Conservation (phyloP, 345 rosid genomes). For the Sapria himalayana region DNA sequence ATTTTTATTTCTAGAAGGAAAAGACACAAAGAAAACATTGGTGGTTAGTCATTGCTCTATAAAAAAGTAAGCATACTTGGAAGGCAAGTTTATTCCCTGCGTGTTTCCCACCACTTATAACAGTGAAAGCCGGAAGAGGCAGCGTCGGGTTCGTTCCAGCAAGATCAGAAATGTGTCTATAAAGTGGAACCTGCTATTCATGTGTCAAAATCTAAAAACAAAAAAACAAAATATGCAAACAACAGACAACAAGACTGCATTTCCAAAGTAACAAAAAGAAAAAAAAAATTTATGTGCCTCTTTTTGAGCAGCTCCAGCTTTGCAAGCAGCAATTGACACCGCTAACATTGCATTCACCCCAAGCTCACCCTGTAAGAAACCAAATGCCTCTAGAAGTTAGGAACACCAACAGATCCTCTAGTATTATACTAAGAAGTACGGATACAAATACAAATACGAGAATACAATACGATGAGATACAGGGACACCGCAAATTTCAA, state of each 20-base stretch:
- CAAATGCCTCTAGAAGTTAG: background rate
- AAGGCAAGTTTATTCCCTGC: conserved; percentile 62
- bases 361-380: conserved; percentile 44
- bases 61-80: conserved; percentile 54
- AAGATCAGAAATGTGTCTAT: conserved; percentile 79
- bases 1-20: too few species aligned
- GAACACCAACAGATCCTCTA: too few species aligned
- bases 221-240: background rate
- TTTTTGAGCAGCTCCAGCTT: conserved; percentile 98
- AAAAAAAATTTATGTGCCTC: conserved; percentile 27
- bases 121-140: conserved; percentile 91
- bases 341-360: conserved; percentile 91
- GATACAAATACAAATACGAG: too few species aligned
- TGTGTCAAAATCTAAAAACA: conserved; percentile 9
- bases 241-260: conserved; percentile 3
- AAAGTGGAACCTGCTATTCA: conserved; percentile 56
- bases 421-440: too few species aligned
- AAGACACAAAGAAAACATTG: too few species aligned
- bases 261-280: background rate
- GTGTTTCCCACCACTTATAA: conserved; percentile 82
- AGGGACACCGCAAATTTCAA: too few species aligned
- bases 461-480: too few species aligned
- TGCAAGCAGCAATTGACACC: conserved; percentile 95
- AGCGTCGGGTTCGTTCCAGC: conserved; percentile 40
- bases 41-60: too few species aligned